A percentile compares a stretch with the other conserved stretches of the same genome.
These are phyloP conservation scores for Akanthomyces lecanii DNA, from an alignment of 2,329 filamentous ascomycete genomes.

Conservation along the genomic window DNA sequence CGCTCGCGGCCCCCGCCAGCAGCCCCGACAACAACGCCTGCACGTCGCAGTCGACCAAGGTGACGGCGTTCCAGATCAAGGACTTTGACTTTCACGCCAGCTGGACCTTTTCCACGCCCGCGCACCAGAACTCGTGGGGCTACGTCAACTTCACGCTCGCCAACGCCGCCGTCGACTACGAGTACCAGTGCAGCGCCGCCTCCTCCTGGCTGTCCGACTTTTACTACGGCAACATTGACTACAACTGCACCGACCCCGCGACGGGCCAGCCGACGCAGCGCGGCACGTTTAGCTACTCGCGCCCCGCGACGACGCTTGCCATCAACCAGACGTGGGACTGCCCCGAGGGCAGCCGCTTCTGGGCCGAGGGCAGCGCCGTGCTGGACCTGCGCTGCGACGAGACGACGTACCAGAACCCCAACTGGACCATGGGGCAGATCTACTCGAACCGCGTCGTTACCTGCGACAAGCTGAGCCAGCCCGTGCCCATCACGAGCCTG, in stretches of 20 bases:
- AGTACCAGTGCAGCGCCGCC: slow-evolving; percentile 35
- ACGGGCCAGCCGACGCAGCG: slow-evolving; percentile 24
- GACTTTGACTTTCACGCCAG: slow-evolving; percentile 46
- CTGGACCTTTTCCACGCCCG: slow-evolving; percentile 46
- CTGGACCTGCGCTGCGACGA: slow-evolving; percentile 30
- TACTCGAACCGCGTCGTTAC: slow-evolving; percentile 29
- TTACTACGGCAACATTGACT: slow-evolving; percentile 45
- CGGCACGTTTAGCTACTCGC: slow-evolving; percentile 41
- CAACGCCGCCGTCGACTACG: slow-evolving; percentile 40
- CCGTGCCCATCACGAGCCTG: slow-evolving; percentile 26
- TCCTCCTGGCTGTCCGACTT: slow-evolving; percentile 44
- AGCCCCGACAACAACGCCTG: slow-evolving; percentile 18
- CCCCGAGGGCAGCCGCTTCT: slow-evolving; percentile 32
- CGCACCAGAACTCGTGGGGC: slow-evolving; percentile 48
- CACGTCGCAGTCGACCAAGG: slow-evolving; percentile 20
- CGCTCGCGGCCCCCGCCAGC: slow-evolving; percentile 23
- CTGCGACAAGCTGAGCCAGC: slow-evolving; percentile 26
- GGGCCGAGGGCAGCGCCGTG: slow-evolving; percentile 25
- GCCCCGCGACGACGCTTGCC: slow-evolving; percentile 32
- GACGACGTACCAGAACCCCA: slow-evolving; percentile 25
- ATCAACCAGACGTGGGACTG: slow-evolving; percentile 50
- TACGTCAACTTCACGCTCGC: slow-evolving; percentile 46
- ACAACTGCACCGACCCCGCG: slow-evolving; percentile 38
- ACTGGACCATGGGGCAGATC: slow-evolving; percentile 30
- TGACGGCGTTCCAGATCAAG: slow-evolving; percentile 36